A percentile compares a stretch with the other conserved stretches of the same genome.
Evolutionary conservation across 352 stramenopile species (phyloP).

Genomic region (Saprolegnia parasitica): DNA sequence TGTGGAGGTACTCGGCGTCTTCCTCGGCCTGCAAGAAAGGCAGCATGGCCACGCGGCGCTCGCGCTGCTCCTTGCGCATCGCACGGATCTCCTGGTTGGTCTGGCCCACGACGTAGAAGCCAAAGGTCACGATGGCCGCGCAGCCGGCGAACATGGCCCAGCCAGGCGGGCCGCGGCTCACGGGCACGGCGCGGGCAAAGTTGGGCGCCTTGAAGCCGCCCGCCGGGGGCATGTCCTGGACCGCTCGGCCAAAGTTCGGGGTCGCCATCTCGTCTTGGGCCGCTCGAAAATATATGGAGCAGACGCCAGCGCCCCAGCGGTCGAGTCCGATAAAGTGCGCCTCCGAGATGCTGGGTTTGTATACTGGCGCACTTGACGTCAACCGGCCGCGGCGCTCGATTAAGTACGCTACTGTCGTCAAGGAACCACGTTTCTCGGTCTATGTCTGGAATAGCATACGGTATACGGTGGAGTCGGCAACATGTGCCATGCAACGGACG

Average conservation of each 20-base stretch:
- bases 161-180: constrained; percentile 62
- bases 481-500: not conserved
- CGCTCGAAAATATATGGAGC: constrained; percentile 21
- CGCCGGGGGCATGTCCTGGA: constrained; percentile 79
- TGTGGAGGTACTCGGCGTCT: constrained; percentile 86
- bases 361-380: not conserved
- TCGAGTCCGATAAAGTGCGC: not conserved
- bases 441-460: not conserved
- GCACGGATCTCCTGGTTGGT: constrained; percentile 68
- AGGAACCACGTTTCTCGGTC: not conserved
- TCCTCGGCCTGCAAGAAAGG: constrained; percentile 94
- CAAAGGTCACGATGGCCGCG: constrained; percentile 65
- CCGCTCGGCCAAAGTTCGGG: constrained; percentile 64
- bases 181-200: constrained; percentile 59
- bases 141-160: constrained; percentile 73
- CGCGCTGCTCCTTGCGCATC: constrained; percentile 78
- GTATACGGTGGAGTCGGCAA: not conserved
- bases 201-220: constrained; percentile 71
- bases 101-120: constrained; percentile 73
- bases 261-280: constrained; percentile 53
- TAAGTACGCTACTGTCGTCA: not conserved
- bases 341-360: not conserved
- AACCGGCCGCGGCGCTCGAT: not conserved
- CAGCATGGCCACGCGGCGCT: constrained; percentile 89
- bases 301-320: not conserved